Conservation (phyloP, 805 yeast genomes). For the Lipomyces kockii region DNA sequence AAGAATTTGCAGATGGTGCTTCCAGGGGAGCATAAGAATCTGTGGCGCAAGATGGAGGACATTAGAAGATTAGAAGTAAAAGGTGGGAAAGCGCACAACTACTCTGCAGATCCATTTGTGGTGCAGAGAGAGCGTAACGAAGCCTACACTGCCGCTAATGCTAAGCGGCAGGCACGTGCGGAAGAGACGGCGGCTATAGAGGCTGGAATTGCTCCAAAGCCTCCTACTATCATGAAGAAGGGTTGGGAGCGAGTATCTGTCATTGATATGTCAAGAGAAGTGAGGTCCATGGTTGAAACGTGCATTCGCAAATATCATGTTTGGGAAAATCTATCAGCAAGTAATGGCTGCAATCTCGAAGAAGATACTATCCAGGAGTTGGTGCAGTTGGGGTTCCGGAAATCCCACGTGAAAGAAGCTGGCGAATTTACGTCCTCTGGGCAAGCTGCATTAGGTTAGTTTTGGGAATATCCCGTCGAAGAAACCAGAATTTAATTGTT, state of each 20-base stretch:
- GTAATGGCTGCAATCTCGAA: background rate
- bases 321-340: slow-evolving; percentile 24
- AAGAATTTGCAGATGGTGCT: slow-evolving; percentile 86
- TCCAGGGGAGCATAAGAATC: slow-evolving; percentile 77
- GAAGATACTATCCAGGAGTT: slow-evolving; percentile 45
- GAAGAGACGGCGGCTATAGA: slow-evolving; percentile 19
- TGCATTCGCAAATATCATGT: slow-evolving; percentile 52
- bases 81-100: slow-evolving; percentile 56
- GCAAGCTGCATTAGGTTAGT: slow-evolving; percentile 52
- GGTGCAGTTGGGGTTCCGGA: slow-evolving; percentile 65
- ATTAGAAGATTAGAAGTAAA: slow-evolving; percentile 58
- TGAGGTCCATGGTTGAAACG: slow-evolving; percentile 65
- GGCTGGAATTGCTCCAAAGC: slow-evolving; percentile 19
- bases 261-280: slow-evolving; percentile 67
- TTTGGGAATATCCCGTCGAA: background rate
- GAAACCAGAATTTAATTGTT: background rate
- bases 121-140: slow-evolving; percentile 65
- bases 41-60: slow-evolving; percentile 76
- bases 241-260: slow-evolving; percentile 74
- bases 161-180: slow-evolving; percentile 17
- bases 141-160: slow-evolving; percentile 48
- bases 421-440: slow-evolving; percentile 56
- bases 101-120: slow-evolving; percentile 76
- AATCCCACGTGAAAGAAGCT: slow-evolving; percentile 72
- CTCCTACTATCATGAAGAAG: slow-evolving; percentile 45